Evolutionary conservation across 2,329 filamentous ascomycete genomes (phyloP).

Genomic region (Alternaria longipes): DNA sequence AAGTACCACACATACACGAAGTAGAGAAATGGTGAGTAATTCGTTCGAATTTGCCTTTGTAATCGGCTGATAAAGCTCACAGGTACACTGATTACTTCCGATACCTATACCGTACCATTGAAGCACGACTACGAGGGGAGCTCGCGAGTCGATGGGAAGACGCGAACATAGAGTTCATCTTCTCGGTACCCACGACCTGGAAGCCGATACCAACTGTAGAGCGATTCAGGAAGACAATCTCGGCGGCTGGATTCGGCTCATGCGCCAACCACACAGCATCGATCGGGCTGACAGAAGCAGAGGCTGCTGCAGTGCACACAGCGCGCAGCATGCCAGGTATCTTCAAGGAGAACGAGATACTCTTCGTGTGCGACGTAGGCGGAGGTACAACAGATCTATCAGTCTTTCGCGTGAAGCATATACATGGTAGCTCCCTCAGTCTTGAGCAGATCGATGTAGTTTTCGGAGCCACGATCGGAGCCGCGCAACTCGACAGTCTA

Average conservation of each 20-base stretch:
- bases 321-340: conserved; percentile 40
- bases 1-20: conserved; percentile 55
- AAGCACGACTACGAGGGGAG: conserved; percentile 50
- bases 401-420: conserved; percentile 44
- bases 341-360: conserved; percentile 52
- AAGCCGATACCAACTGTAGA: conserved; percentile 61
- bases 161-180: conserved; percentile 62
- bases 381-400: conserved; percentile 56
- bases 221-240: conserved; percentile 59
- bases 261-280: conserved; percentile 48
- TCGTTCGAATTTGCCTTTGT: rapidly evolving
- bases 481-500: conserved; percentile 43
- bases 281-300: conserved; percentile 62
- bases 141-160: conserved; percentile 49
- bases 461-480: conserved; percentile 51
- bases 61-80: conserved; percentile 52
- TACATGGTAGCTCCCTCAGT: conserved; percentile 31
- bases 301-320: conserved; percentile 62
- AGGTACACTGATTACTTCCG: conserved; percentile 59
- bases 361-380: conserved; percentile 62
- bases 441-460: conserved; percentile 49
- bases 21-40: conserved; percentile 55
- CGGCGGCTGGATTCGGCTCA: conserved; percentile 59
- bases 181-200: conserved; percentile 68
- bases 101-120: conserved; percentile 60